Evolutionary conservation across 768 basidiomycete genomes (phyloP), one percentile per base, ranked within the genome.

Genomic region (Strobilomyces confusus): DNA sequence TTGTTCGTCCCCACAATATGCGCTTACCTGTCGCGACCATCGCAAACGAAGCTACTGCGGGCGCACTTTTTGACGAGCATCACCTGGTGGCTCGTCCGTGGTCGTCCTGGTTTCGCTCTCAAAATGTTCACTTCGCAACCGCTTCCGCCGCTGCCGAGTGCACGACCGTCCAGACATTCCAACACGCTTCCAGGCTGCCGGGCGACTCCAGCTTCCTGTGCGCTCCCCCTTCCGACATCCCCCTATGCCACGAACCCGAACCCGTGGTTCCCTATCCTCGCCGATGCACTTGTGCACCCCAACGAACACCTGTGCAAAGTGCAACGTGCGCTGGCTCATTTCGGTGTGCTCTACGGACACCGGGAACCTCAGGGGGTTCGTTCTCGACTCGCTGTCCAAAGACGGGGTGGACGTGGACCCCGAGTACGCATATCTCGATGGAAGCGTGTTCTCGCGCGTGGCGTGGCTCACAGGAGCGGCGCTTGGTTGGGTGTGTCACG

Each of bases 221-320:
- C 54, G 38, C 71, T 69, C 7, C 29, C 29, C 3, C 9, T 29
- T 29, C 9, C 29, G 29, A 66, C 70, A 23, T 72, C 78, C 25
- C 65, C 62, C 11, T 67, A 65, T 48, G 69, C 73, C 3, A 32
- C 63, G 25, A 73, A 66, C 19, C 77, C 82, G 13, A 83, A 86
- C 55, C 73, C 79, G 3, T 88, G 85, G 87, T 72, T 79, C 13
- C 70, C 78, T 17, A 66, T 87, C 52, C 62, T 86, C 30, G 72
- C 82, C 46, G 74, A 73, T 7, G 70, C 29, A 9, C 3, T 29
- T 9, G 29, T 29, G 29, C 29, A 29, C 58, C 82, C 82, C 0
- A 80, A 84, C 56, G 83, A 87, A 54, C 79, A 83, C 63, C 57
- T 73, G 33, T 73, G 69, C 64, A 77, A 82, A 65, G 62, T 76